phyloP scores from a whole-genome alignment of 495 filamentous ascomycete species.

The Pseudevernia furfuracea region DNA sequence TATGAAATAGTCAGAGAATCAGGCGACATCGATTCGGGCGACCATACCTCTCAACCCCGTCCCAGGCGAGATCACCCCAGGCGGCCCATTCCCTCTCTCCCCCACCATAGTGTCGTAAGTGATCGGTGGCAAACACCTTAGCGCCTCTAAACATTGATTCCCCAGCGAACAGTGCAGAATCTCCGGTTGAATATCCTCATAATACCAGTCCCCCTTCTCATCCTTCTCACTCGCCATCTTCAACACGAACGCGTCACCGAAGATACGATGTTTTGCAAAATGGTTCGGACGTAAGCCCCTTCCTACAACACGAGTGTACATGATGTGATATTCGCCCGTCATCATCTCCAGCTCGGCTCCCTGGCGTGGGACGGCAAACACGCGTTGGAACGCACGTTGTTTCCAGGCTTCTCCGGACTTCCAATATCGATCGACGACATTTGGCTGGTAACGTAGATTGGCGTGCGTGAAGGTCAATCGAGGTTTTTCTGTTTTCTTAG shows the following conservation, averaged over 20 bases:
- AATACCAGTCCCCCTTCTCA: slow-evolving; percentile 9
- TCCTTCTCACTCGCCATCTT: slow-evolving; percentile 5
- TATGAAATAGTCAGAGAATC: too few species aligned
- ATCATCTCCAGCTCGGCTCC: not conserved
- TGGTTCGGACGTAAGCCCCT: not conserved
- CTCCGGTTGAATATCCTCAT: slow-evolving; percentile 8
- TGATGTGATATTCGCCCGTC: slow-evolving; percentile 10
- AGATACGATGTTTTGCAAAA: not conserved
- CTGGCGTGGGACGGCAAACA: not conserved
- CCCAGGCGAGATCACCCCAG: not conserved
- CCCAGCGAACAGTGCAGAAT: slow-evolving; percentile 3
- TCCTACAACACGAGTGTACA: not conserved
- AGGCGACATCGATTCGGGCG: not conserved
- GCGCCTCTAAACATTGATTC: not conserved
- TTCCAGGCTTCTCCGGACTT: not conserved
- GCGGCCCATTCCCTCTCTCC: not conserved
- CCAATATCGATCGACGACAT: not conserved
- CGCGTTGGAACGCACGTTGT: not conserved
- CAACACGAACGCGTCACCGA: slow-evolving; percentile 8
- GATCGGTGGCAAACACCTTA: not conserved
- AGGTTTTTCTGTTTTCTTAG: not conserved
- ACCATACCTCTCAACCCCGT: not conserved
- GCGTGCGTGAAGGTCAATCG: not conserved
- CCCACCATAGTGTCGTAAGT: not conserved
- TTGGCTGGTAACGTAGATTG: not conserved